Percentiles rank a stretch among this genome's conserved stretches.
phyloP scores from a whole-genome alignment of 345 rosid genomes.

The Dimocarpus longan region DNA sequence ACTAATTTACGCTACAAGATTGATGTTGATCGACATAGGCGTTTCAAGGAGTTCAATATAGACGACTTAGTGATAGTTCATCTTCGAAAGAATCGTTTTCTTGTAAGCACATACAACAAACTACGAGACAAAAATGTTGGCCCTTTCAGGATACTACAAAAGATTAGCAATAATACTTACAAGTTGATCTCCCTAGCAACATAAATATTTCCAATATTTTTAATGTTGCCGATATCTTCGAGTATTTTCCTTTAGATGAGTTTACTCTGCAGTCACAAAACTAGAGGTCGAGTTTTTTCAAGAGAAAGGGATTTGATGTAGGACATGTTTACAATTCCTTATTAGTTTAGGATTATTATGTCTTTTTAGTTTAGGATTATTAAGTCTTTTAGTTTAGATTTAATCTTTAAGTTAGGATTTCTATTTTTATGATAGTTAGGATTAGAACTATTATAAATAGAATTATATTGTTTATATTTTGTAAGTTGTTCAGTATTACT shows the following conservation, averaged over 20 bases:
- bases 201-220: conserved; percentile 14
- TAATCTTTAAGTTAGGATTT: no score
- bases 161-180: conserved; percentile 21
- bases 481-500: no score
- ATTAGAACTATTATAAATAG: no score
- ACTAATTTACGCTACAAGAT: not conserved
- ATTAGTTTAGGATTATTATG: no score
- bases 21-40: not conserved
- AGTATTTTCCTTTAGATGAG: no score
- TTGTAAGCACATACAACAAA: not conserved
- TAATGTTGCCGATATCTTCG: conserved; percentile 7
- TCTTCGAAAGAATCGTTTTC: not conserved
- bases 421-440: no score
- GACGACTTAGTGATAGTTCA: conserved; percentile 16
- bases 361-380: no score
- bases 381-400: no score
- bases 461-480: no score
- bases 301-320: no score
- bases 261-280: not conserved
- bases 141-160: not conserved
- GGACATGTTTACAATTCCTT: no score
- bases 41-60: not conserved
- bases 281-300: not conserved
- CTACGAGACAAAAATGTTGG: not conserved
- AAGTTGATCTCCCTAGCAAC: not conserved